phyloP scores from a whole-genome alignment of 169 alveolate species.

The Plasmodium vinckei region DNA sequence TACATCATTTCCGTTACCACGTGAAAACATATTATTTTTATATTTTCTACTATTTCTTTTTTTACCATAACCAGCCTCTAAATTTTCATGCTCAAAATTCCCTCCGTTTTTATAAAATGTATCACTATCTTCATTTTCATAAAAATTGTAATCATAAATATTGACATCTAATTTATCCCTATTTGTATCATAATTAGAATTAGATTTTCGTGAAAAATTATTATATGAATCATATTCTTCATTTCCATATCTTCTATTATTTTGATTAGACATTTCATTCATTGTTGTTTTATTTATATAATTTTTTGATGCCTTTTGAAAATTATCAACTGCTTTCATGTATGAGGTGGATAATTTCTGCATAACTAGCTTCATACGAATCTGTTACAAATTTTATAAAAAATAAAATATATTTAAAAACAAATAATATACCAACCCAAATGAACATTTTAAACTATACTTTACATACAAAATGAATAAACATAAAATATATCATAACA shows the following conservation, averaged over 20 bases:
- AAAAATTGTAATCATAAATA: slow-evolving; percentile 72
- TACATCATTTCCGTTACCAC: slow-evolving; percentile 38
- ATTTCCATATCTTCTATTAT: slow-evolving; percentile 14
- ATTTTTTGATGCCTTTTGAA: slow-evolving; percentile 71
- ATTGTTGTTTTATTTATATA: slow-evolving; percentile 53
- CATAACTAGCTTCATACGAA: slow-evolving; percentile 47
- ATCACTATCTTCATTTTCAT: slow-evolving; percentile 66
- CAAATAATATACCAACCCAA: neutral
- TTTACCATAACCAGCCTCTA: slow-evolving; percentile 1
- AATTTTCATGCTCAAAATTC: neutral
- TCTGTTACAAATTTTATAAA: slow-evolving; percentile 8
- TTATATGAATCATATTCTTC: slow-evolving; percentile 34
- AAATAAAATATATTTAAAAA: neutral
- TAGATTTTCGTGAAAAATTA: slow-evolving; percentile 69
- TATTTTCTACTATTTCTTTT: slow-evolving; percentile 47
- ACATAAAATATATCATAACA: neutral
- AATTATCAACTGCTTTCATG: slow-evolving; percentile 40
- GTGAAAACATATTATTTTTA: slow-evolving; percentile 57
- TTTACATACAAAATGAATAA: neutral
- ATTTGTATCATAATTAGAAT: slow-evolving; percentile 44
- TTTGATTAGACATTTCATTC: slow-evolving; percentile 48
- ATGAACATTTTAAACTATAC: neutral
- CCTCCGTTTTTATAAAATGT: slow-evolving; percentile 4
- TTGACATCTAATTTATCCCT: slow-evolving; percentile 56
- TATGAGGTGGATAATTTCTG: slow-evolving; percentile 57